Evolutionary conservation across 176 grass and related monocot species (phyloP).

Genomic region (Rhipidocladum racemiflorum): DNA sequence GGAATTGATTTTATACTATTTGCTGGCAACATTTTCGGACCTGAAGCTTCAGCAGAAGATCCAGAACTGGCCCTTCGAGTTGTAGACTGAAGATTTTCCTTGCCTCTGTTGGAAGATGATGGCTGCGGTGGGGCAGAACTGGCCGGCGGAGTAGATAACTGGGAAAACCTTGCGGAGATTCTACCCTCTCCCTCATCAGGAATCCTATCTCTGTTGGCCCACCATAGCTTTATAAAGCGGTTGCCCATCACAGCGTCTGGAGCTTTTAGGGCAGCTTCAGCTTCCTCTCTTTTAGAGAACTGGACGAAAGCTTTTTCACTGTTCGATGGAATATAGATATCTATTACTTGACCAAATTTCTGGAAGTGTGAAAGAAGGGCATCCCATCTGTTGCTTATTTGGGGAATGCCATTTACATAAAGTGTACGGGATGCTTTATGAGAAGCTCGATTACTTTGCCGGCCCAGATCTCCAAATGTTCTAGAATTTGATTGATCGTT

Average conservation of each 20-base stretch:
- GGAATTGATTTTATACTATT: constrained; percentile 41
- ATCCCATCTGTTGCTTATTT: constrained; percentile 67
- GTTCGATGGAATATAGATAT: constrained; percentile 86
- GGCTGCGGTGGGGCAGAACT: constrained; percentile 31
- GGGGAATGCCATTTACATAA: constrained; percentile 87
- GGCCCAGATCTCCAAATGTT: constrained; percentile 40
- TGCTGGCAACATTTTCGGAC: constrained; percentile 44
- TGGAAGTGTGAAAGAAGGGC: constrained; percentile 81
- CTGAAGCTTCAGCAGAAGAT: constrained; percentile 44
- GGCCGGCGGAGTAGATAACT: neutral
- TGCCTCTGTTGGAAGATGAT: constrained; percentile 46
- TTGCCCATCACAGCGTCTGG: constrained; percentile 99
- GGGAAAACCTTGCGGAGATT: constrained; percentile 25
- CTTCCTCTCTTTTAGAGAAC: constrained; percentile 92
- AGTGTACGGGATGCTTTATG: constrained; percentile 93
- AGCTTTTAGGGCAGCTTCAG: constrained; percentile 85
- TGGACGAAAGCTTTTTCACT: constrained; percentile 97
- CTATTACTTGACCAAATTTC: constrained; percentile 87
- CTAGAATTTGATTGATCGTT: constrained; percentile 38
- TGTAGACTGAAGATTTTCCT: constrained; percentile 56
- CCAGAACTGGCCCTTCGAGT: constrained; percentile 46
- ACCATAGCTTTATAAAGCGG: constrained; percentile 95
- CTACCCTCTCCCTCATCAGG: constrained; percentile 47
- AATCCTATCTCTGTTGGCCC: constrained; percentile 93
- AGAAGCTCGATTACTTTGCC: constrained; percentile 47